Percentiles rank a stretch among this genome's conserved stretches.
Evolutionary conservation across 148 eudicot species (phyloP).

Genomic region (Chenopodium berlandieri): DNA sequence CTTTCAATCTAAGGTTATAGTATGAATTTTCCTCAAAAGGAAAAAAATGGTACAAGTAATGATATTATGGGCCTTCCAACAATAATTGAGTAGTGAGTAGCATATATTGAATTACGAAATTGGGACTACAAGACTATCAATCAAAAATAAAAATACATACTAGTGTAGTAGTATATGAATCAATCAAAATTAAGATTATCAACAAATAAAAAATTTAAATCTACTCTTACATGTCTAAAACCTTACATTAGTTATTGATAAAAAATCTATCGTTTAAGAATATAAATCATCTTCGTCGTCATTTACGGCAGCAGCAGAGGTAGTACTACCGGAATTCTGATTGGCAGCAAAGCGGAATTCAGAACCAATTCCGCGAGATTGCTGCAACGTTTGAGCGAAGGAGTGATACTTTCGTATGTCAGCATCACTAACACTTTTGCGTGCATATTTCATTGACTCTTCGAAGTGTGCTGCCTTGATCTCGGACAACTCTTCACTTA

Average conservation of each 20-base stretch:
- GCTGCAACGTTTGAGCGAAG: slow-evolving; percentile 73
- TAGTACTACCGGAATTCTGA: slow-evolving; percentile 25
- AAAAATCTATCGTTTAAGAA: slow-evolving; percentile 16
- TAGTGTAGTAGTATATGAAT: too few species aligned
- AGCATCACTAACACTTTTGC: slow-evolving; percentile 70
- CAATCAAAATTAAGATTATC: neutral
- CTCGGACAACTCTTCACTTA: slow-evolving; percentile 55
- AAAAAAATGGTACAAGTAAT: too few species aligned
- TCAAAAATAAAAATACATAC: neutral
- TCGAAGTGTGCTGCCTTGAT: slow-evolving; percentile 73
- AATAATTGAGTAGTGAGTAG: neutral
- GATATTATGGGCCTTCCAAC: too few species aligned
- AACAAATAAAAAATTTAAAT: neutral
- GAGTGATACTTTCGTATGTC: slow-evolving; percentile 74
- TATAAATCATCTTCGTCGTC: slow-evolving; percentile 68
- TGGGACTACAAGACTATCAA: neutral
- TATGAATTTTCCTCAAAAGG: too few species aligned
- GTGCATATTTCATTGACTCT: slow-evolving; percentile 76
- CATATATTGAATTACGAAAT: too few species aligned
- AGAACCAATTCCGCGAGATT: slow-evolving; percentile 66
- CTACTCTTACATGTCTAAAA: neutral
- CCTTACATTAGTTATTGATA: neutral
- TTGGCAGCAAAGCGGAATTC: slow-evolving; percentile 58
- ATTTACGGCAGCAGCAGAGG: slow-evolving; percentile 32
- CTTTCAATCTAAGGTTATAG: too few species aligned